Conservation (phyloP, 768 basidiomycete genomes). For the Lactifluus rugatus region DNA sequence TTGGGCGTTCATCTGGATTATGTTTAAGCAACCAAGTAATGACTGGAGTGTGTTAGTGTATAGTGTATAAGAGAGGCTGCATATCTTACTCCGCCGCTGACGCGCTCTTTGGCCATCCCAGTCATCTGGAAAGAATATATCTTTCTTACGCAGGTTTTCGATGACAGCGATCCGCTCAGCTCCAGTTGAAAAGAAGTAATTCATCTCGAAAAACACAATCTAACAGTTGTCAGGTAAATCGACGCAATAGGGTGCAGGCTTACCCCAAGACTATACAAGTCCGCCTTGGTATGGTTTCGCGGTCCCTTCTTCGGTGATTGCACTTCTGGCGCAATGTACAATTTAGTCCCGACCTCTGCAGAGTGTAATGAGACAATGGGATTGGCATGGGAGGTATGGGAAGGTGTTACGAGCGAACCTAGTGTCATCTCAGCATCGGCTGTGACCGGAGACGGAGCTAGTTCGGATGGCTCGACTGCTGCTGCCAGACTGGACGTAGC, state of each 20-base stretch:
- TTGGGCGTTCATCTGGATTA: constrained; percentile 67
- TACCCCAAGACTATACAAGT: constrained; percentile 91
- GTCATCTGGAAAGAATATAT: constrained; percentile 62
- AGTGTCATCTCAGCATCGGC: constrained; percentile 66
- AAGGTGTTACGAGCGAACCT: constrained; percentile 32
- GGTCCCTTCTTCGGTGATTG: constrained; percentile 47
- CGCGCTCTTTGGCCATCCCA: constrained; percentile 57
- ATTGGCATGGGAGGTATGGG: background rate
- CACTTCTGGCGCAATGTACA: constrained; percentile 93
- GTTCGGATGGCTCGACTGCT: constrained; percentile 65
- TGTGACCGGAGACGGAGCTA: constrained; percentile 36
- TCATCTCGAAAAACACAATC: constrained; percentile 99
- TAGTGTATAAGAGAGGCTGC: background rate
- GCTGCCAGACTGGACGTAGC: constrained; percentile 76
- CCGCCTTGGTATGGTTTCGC: constrained; percentile 80
- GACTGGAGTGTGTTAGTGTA: constrained; percentile 33
- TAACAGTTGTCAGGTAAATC: constrained; percentile 25
- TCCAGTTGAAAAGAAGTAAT: constrained; percentile 70
- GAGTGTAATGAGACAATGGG: background rate
- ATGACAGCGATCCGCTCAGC: constrained; percentile 80
- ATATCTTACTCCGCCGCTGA: constrained; percentile 58
- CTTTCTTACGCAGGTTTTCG: constrained; percentile 62
- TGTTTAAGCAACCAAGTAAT: constrained; percentile 77
- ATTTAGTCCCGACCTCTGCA: constrained; percentile 76
- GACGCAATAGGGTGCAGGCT: constrained; percentile 23